Evolutionary conservation across 495 filamentous ascomycete genomes (phyloP), one percentile per base, ranked within the genome.

Genomic region (Aspergillus sclerotiicarbonarius): DNA sequence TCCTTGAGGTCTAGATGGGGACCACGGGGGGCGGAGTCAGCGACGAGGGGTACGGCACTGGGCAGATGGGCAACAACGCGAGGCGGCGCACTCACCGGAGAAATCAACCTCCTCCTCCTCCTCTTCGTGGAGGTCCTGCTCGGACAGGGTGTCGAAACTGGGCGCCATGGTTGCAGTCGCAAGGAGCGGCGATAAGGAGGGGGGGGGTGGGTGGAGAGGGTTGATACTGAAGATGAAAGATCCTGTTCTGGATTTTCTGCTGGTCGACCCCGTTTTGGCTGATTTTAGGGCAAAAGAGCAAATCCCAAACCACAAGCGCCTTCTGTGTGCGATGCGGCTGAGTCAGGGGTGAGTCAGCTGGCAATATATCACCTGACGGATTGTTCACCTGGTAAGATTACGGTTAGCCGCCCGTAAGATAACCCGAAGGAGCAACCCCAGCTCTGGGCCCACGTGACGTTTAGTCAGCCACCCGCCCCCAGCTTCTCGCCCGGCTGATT

Each of bases 91-190:
- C 79, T 64, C 67, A 87, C 85, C 85, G 55, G 90, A 91, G 73
- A 96, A 91, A 68, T 98, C 94, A 69, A 97, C 86, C 69, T 96
- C 90, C 69, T 94, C 88, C 65, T 90, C 90, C 67, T 91, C 86
- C 61, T 96, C 91, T 73, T 91, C 89, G 67, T 92, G 78, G 63
- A 84, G 88, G 53, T 92, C 88, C 68, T 95, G 90, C 71, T 92
- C 87, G 62, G 90, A 76, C 58, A 88, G 72, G 56, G 83, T 83
- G 61, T 88, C 80, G 68, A 84, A 88, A 79, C 81, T 93, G 78
- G 82, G 91, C 74, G 86, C 83, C 86, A 89, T 89, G 65, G 57
- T 80, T 69, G 66, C 54, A 55, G 25, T 50, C 65, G 54, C 53
- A 63, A 50, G 59, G 60, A 54, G 59, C 56, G 67, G 67, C 67